These are phyloP conservation scores for Parathielavia appendiculata DNA, from an alignment of 495 filamentous ascomycete genomes.

Conservation along the genomic window DNA sequence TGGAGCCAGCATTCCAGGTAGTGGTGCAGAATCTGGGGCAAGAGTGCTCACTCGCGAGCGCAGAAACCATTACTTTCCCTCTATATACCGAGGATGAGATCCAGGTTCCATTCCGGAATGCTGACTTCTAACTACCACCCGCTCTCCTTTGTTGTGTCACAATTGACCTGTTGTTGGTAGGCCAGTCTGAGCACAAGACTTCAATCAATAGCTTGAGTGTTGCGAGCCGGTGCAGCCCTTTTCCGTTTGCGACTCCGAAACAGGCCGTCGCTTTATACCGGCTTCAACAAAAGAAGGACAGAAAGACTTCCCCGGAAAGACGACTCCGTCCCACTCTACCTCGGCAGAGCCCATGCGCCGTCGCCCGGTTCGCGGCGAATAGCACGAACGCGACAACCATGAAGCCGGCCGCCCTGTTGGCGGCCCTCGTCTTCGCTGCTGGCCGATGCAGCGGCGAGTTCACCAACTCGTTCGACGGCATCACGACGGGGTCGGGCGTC, in stretches of 20 bases:
- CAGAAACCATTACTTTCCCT: not conserved
- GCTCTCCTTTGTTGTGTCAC: not conserved
- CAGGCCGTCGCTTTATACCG: not conserved
- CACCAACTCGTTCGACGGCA: conserved; percentile 15
- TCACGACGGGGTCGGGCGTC: conserved; percentile 2
- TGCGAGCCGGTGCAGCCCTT: not conserved
- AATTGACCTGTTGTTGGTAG: not conserved
- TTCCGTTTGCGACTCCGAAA: not conserved
- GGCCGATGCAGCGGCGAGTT: not conserved
- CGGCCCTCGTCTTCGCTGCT: not conserved
- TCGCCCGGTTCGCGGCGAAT: not conserved
- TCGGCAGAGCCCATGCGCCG: not conserved
- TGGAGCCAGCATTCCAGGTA: conserved; percentile 3
- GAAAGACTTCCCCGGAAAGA: too few relatives aligned
- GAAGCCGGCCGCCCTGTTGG: not conserved
- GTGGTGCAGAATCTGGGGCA: conserved; percentile 1
- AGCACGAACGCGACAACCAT: not conserved
- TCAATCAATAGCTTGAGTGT: not conserved
- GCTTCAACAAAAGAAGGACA: not conserved
- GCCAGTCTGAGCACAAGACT: not conserved
- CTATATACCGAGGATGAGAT: not conserved
- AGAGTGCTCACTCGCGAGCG: not conserved
- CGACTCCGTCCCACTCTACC: not conserved
- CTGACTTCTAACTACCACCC: not conserved
- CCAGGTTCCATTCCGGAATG: not conserved